These are phyloP conservation scores for Phaeosphaeria sp. DNA, from an alignment of 2,329 filamentous ascomycete genomes.

Conservation along the genomic window DNA sequence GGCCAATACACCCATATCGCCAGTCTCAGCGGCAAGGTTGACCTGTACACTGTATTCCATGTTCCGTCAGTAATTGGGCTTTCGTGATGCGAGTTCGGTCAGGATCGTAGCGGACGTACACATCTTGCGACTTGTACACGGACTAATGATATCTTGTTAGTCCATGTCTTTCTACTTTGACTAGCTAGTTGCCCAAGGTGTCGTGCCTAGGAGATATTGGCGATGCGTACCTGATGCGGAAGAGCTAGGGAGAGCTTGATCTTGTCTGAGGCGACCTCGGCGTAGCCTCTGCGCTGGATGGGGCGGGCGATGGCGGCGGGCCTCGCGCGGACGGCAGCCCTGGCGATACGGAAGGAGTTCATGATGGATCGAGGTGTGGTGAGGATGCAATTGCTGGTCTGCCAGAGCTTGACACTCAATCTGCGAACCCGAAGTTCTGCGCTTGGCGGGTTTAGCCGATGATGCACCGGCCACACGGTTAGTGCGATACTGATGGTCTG, in stretches of 20 bases:
- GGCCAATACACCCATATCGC: slow-evolving; percentile 99
- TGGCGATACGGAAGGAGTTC: slow-evolving; percentile 93
- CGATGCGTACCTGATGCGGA: slow-evolving; percentile 88
- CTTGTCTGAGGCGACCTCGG: slow-evolving; percentile 61
- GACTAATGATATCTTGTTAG: slow-evolving; percentile 55
- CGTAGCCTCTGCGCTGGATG: slow-evolving; percentile 88
- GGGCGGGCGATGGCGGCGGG: slow-evolving; percentile 77
- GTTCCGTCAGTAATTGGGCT: slow-evolving; percentile 38
- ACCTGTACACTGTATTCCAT: slow-evolving; percentile 78
- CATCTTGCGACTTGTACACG: slow-evolving; percentile 74
- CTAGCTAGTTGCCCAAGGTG: neutral
- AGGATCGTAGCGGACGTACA: slow-evolving; percentile 61
- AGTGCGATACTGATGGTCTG: slow-evolving; percentile 1
- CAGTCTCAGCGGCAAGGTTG: slow-evolving; percentile 97
- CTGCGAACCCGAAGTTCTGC: slow-evolving; percentile 38
- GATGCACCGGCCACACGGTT: slow-evolving; percentile 10
- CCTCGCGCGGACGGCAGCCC: slow-evolving; percentile 81
- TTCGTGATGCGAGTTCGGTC: slow-evolving; percentile 28
- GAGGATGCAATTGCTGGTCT: slow-evolving; percentile 48
- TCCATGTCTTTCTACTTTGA: slow-evolving; percentile 1
- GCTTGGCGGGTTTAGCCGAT: slow-evolving; percentile 26
- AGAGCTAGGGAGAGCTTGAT: slow-evolving; percentile 98
- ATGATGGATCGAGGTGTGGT: slow-evolving; percentile 61
- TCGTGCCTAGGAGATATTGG: slow-evolving; percentile 12
- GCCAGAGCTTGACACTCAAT: slow-evolving; percentile 36